Base-by-base conservation (phyloP, 352 stramenopile genomes). In the Aphanomyces euteiches region DNA sequence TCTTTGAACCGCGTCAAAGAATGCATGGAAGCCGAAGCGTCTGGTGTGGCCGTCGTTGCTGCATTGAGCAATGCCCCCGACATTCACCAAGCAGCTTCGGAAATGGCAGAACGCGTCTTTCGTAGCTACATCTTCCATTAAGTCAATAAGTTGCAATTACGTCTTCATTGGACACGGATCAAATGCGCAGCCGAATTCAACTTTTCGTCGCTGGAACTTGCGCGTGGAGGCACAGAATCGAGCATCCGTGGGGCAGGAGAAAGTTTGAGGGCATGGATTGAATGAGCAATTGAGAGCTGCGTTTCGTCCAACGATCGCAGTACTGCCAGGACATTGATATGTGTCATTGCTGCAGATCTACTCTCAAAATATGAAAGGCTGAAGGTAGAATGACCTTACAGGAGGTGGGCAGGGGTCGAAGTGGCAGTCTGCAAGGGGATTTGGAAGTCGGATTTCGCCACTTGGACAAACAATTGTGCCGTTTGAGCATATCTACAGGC, bases 11-110 rank as follows among this genome's bases (percentile, higher is more conserved):
- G 76, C 47, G 74, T 89, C 13, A 74, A 78, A 28, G 45, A 67
- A 3, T 89, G 81, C 60, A 78, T 89, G 1, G 57, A 56, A 0
- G 72, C 85, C 43, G 60, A 70, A 7, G 78, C 81, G 1, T 39
- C 72, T 6, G 81, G 81, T 0, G 78, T 87, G 17, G 78, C 79
- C 4, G 81, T 86, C 53, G 78, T 87, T 34, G 79, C 79, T 17
- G 81, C 81, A 7, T 84, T 89, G 41, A 82, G 71, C 56, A 59
- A 69, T 48, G 73, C 76, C 2, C 43, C 56, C 4, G 79, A 89
- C 61, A 36, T 56, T n/a, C 70, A 73, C 3, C 38, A 64, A 41
- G 61, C 70, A 3, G 75, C 81, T 1, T 5, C 34, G 8, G 54
- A 10, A 8, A n/a, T 58, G 8, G 50, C 50, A 10, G 50, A 10